Evolutionary conservation across 768 basidiomycete species (phyloP).

Genomic region (Boletus rex-veris): DNA sequence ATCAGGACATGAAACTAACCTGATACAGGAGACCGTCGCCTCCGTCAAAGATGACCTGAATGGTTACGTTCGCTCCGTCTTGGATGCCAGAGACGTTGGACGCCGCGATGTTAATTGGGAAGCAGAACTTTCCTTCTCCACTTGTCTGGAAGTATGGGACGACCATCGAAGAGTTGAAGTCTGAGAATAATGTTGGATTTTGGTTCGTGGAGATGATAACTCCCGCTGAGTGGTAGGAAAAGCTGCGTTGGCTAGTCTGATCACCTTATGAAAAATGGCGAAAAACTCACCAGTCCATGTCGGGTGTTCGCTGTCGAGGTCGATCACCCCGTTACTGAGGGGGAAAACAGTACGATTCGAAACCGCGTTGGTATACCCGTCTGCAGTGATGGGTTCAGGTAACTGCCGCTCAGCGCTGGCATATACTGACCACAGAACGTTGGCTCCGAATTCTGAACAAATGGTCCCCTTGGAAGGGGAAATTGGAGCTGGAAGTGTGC

Average conservation of each 20-base stretch:
- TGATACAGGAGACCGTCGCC: slow-evolving; percentile 74
- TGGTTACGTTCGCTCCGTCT: slow-evolving; percentile 69
- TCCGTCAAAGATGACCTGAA: slow-evolving; percentile 64
- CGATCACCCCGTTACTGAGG: slow-evolving; percentile 55
- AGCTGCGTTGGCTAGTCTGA: neutral
- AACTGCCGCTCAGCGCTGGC: neutral
- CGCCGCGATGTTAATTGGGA: slow-evolving; percentile 57
- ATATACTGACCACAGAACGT: slow-evolving; percentile 61
- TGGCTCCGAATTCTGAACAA: slow-evolving; percentile 56
- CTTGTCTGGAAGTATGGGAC: slow-evolving; percentile 47
- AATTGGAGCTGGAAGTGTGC: slow-evolving; percentile 84
- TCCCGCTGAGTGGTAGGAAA: slow-evolving; percentile 38
- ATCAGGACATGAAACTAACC: slow-evolving; percentile 31
- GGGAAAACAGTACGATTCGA: slow-evolving; percentile 67
- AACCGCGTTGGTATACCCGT: slow-evolving; percentile 56
- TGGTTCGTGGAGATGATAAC: slow-evolving; percentile 52
- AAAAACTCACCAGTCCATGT: slow-evolving; percentile 48
- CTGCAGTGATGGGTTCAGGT: slow-evolving; percentile 33
- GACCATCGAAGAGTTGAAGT: slow-evolving; percentile 51
- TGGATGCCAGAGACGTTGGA: slow-evolving; percentile 47
- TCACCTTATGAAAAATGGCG: neutral
- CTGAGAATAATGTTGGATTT: slow-evolving; percentile 58
- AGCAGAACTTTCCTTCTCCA: slow-evolving; percentile 63
- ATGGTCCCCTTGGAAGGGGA: slow-evolving; percentile 68
- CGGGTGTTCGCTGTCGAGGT: slow-evolving; percentile 63